phyloP scores from a whole-genome alignment of 164 flowering plant species.

The Brasenia schreberi region DNA sequence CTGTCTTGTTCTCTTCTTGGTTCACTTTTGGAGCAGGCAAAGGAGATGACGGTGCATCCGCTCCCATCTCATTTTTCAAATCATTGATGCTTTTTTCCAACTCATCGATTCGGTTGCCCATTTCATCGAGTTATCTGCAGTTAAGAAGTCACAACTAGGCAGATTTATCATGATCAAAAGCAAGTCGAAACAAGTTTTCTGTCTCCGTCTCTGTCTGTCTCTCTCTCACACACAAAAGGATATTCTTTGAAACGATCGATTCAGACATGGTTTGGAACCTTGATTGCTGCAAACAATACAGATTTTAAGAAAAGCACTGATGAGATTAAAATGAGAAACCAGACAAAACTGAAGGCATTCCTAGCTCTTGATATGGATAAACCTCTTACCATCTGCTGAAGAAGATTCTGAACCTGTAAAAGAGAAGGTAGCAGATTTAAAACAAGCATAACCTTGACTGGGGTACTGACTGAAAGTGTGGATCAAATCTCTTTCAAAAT shows the following conservation, averaged over 20 bases:
- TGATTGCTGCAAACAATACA: conserved; percentile 53
- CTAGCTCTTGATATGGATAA: background rate
- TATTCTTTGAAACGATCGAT: conserved; percentile 78
- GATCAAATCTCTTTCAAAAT: conserved; percentile 1
- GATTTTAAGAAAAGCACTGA: background rate
- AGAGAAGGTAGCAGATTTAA: background rate
- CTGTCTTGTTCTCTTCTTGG: conserved; percentile 13
- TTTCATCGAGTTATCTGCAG: conserved; percentile 64
- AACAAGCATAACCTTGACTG: background rate
- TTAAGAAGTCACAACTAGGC: conserved; percentile 23
- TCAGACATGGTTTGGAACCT: conserved; percentile 92
- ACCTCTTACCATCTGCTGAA: conserved; percentile 68
- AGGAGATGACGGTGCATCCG: conserved; percentile 65
- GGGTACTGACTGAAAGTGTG: background rate
- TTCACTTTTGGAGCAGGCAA: conserved; percentile 9
- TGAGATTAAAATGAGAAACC: background rate
- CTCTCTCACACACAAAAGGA: conserved; percentile 33
- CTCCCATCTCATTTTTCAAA: conserved; percentile 65
- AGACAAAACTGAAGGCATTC: background rate
- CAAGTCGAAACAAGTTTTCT: background rate
- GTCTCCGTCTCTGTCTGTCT: background rate
- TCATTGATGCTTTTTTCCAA: conserved; percentile 88
- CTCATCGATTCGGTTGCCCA: conserved; percentile 71
- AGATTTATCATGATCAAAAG: too few relatives aligned
- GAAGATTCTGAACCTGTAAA: conserved; percentile 62